Evolutionary conservation across 768 basidiomycete species (phyloP), one percentile per base, ranked within the genome.

Genomic region (Boletus rufocinnamomeus): DNA sequence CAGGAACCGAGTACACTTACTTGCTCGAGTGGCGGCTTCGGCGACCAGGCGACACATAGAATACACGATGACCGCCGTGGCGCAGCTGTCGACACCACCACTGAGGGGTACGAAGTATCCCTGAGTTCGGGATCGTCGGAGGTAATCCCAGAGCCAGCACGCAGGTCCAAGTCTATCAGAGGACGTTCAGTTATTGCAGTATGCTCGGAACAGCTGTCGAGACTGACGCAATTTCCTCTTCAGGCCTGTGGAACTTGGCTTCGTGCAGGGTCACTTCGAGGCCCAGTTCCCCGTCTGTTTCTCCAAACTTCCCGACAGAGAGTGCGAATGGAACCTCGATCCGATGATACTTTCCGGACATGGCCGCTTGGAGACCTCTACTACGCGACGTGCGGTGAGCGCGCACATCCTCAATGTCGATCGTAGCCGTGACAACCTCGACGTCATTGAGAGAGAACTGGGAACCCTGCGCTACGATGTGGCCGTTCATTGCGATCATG

Each of bases 121-220:
- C 63, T 94, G 91, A 0, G 89, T 93, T 10, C 92, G 81, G 6
- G 96, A 98, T 45, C 97, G 86, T 38, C 97, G 83, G 32, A 99
- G 84, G 69, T 98, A 99, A 71, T 99, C 97, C 97, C 97, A 99
- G n/a, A 99, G 80, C 97, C 97, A 99, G 69, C 97, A 98, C 17
- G 96, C 97, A 8, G 97, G 97, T 6, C 97, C 97, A 3, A 98
- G 78, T 3, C 96, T 98, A 61, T 28, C 6, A 19, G 44, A 28
- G 1, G 27, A 52, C 21, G n/a, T 49, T 59, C 21, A 64, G 48
- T 44, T 32, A 32, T 41, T 2, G 14, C 16, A 21, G 1, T 14
- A 34, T 23, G 23, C 30, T 46, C 4, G 7, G 5, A 19, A 30
- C 16, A 19, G 17, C 3, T 40, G 38, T 14, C 45, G 45, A 17